Conservation (phyloP, 768 basidiomycete genomes). For the Rossbeevera mucosa region DNA sequence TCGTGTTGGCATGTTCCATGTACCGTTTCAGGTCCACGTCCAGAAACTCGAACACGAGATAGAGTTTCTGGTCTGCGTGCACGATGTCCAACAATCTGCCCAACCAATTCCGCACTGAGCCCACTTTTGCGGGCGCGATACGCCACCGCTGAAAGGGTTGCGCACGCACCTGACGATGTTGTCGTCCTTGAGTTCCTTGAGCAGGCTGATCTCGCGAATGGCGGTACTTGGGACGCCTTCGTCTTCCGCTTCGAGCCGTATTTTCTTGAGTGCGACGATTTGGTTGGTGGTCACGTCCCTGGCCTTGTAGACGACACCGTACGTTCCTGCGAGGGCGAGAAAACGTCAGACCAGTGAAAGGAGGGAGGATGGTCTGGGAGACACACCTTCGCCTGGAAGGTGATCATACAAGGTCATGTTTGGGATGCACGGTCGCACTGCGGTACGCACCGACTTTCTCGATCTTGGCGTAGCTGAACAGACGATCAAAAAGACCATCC, state of each 20-base stretch:
- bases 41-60: conserved; percentile 96
- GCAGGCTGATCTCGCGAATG: conserved; percentile 93
- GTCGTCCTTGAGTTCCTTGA: conserved; percentile 95
- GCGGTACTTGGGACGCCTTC: conserved; percentile 98
- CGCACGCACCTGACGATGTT: conserved; percentile 79
- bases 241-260: conserved; percentile 95
- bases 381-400: conserved; percentile 41
- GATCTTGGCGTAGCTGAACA: conserved; percentile 85
- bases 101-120: conserved; percentile 6
- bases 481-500: conserved; percentile 18
- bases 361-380: background rate
- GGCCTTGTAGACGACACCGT: conserved; percentile 98
- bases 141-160: background rate
- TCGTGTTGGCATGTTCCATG: conserved; percentile 82
- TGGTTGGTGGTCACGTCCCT: conserved; percentile 71
- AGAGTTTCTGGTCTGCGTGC: conserved; percentile 94
- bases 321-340: conserved; percentile 71
- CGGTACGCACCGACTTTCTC: conserved; percentile 91
- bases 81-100: conserved; percentile 90
- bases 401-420: conserved; percentile 9
- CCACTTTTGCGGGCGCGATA: background rate
- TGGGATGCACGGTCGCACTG: conserved; percentile 4
- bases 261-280: conserved; percentile 98
- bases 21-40: conserved; percentile 96
- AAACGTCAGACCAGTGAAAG: conserved; percentile 4